Evolutionary conservation across 2,329 filamentous ascomycete species (phyloP), one percentile per base, ranked within the genome.

Genomic region (Beauveria scarabaeidicola): DNA sequence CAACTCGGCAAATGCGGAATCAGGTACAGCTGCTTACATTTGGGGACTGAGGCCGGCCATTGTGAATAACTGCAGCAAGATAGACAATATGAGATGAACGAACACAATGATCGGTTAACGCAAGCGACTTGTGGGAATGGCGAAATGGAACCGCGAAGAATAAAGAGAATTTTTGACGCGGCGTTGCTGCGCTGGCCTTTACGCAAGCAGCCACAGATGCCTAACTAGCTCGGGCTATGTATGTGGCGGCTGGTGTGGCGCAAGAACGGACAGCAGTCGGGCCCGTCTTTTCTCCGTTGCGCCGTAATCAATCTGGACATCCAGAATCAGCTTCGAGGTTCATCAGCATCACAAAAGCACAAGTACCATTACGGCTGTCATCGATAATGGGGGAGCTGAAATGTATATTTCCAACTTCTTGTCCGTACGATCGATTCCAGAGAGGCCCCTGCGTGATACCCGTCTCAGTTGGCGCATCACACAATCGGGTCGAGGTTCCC

Each of bases 31-130:
- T 52, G 27, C 82, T 70, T 78, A 87, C 85, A 87, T 78, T 74
- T 87, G 85, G 68, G 85, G 80, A 69, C 78, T 84, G 68, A 88
- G 75, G 62, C 75, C 74, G 68, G 74, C 83, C 84, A 87, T 87
- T 73, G 75, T 84, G 72, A 65, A 61, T 52, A 15, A 32, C 32
- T 32, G 19, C 15, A 29, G 55, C 36, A 19, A 21, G 32, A 48
- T 21, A 8, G 5, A 19, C 17, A 11, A 13, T 36, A 29, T 27
- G 2, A 17, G 15, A 25, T 17, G 17, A 36, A 36, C 36, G n/a
- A 47, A 10, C 10, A 17, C 17, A n/a, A 25, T 25, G 32, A 23
- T 44, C 29, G 47, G 3, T 27, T 27, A 59, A 19, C n/a, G 46
- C 4, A 23, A 25, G 23, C n/a, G 46, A 17, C 21, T n/a, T 5